Conservation (phyloP, 768 basidiomycete genomes). For the Suillus tomentosus region DNA sequence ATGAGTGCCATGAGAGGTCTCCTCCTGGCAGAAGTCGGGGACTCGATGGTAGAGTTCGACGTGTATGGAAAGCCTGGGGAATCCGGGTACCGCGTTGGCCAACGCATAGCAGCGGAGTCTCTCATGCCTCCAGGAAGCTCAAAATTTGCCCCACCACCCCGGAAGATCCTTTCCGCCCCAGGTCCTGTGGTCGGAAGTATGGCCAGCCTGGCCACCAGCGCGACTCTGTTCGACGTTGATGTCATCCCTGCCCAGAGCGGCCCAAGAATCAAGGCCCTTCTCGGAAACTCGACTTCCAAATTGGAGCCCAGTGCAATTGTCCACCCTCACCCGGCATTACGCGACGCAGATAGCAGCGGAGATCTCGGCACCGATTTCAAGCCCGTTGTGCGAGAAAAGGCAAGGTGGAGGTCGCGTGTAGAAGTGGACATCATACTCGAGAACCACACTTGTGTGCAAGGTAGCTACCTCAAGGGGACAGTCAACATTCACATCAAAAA, state of each 20-base stretch:
- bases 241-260: constrained; percentile 50
- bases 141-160: constrained; percentile 2
- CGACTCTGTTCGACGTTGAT: constrained; percentile 57
- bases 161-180: constrained; percentile 12
- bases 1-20: constrained; percentile 48
- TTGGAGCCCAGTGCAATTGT: constrained; percentile 56
- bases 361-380: constrained; percentile 21
- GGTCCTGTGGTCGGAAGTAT: background rate
- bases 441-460: constrained; percentile 77
- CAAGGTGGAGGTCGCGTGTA: constrained; percentile 71
- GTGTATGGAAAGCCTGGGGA: constrained; percentile 33
- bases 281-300: constrained; percentile 61
- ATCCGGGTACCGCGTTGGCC: constrained; percentile 44
- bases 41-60: constrained; percentile 48
- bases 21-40: constrained; percentile 48
- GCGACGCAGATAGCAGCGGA: constrained; percentile 14
- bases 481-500: constrained; percentile 66
- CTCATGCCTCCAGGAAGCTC: constrained; percentile 35
- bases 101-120: constrained; percentile 36
- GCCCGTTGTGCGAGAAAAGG: constrained; percentile 63
- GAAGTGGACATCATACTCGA: constrained; percentile 82
- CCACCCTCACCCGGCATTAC: constrained; percentile 29
- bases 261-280: constrained; percentile 59
- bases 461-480: constrained; percentile 67
- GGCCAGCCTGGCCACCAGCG: constrained; percentile 43